A percentile compares a stretch with the other conserved stretches of the same genome.
phyloP scores from a whole-genome alignment of 1,284 basidiomycete species.

The Trametes versicolor region DNA sequence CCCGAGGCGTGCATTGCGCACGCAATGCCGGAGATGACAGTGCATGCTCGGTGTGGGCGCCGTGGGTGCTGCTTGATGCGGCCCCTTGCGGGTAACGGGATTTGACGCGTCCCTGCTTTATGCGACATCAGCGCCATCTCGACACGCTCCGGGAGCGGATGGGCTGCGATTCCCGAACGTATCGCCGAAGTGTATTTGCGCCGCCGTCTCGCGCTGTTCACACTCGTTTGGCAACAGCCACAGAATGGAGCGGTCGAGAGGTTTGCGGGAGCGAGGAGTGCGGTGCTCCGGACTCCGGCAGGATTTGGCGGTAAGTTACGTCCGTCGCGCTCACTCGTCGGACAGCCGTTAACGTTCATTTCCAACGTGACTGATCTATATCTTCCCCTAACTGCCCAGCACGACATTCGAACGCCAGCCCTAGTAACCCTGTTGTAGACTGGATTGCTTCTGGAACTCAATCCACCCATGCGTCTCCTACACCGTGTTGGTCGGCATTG shows the following conservation, averaged over 20 bases:
- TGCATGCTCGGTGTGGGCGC: background rate
- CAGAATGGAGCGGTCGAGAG: background rate
- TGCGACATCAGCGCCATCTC: background rate
- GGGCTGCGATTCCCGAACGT: background rate
- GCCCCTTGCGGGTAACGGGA: constrained; percentile 2
- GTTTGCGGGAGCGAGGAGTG: background rate
- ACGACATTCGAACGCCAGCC: background rate
- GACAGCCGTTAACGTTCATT: background rate
- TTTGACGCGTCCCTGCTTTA: too few species aligned
- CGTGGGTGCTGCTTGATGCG: constrained; percentile 1
- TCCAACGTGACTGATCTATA: background rate
- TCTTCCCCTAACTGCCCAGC: background rate
- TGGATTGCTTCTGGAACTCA: background rate
- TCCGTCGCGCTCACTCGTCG: background rate
- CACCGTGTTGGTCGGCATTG: constrained; percentile 2
- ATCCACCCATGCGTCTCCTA: background rate
- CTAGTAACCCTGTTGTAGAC: constrained; percentile 4
- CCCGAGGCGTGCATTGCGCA: background rate
- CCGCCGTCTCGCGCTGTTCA: background rate
- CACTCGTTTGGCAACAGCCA: background rate
- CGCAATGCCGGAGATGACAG: background rate
- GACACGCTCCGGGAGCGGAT: background rate
- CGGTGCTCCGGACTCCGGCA: background rate
- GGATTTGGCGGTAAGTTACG: constrained; percentile 4
- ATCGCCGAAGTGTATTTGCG: too few species aligned